Evolutionary conservation across 306 rosid species (phyloP).

Genomic region (Rosa lucieae): DNA sequence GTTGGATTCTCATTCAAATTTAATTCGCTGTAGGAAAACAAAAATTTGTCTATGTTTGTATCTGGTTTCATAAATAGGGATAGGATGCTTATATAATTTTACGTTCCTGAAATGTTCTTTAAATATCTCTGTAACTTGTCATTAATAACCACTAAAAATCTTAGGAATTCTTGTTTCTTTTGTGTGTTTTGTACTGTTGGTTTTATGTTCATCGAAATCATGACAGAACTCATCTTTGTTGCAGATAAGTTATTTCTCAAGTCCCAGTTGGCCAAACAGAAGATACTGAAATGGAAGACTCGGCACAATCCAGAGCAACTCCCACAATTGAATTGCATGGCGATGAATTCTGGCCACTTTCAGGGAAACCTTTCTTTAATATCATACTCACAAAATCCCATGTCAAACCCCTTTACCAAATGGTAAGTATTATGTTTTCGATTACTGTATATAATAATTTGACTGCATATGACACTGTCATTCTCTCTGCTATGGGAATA

Average conservation of each 20-base stretch:
- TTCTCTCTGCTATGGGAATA: background rate
- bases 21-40: background rate
- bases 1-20: background rate
- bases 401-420: conserved; percentile 14
- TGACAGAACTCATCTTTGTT: background rate
- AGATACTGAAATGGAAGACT: conserved; percentile 8
- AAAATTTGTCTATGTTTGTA: background rate
- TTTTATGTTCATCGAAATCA: too few species aligned
- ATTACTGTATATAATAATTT: background rate
- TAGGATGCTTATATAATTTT: background rate
- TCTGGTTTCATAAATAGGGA: background rate
- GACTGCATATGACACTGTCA: background rate
- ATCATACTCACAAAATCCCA: conserved; percentile 32
- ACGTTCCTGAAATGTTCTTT: too few species aligned
- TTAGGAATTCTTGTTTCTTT: background rate
- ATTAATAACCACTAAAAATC: too few species aligned
- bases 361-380: conserved; percentile 35
- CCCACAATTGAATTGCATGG: conserved; percentile 20
- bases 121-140: too few species aligned
- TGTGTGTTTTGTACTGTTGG: background rate
- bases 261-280: background rate
- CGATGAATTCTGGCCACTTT: conserved; percentile 45
- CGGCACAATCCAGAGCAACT: background rate
- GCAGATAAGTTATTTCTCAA: background rate
- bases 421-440: conserved; percentile 35